Evolutionary conservation across 495 filamentous ascomycete genomes (phyloP), one percentile per base, ranked within the genome.

Genomic region (Penicillium bovifimosum): DNA sequence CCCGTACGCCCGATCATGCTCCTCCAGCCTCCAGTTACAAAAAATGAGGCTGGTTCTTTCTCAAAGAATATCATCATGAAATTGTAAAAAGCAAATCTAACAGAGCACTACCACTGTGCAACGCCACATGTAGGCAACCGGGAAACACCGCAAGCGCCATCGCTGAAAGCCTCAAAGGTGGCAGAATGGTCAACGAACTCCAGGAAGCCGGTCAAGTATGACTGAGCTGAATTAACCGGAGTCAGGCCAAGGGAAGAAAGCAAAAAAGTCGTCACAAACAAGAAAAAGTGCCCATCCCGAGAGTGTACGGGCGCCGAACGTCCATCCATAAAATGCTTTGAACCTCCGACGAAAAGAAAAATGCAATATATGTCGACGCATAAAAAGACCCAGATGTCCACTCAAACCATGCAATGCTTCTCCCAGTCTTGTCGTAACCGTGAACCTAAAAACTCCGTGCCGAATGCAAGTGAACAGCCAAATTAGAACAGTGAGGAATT

Each of bases 111-210:
- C 52, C 54, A 38, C 40, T 49, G 33, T 53, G 56, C 54, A 67
- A 68, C 58, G 57, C 63, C 63, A 31, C 35, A 56, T 58, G 43
- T 43, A 50, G 52, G 54, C 56, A 53, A 63, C 55, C 55, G 28
- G 24, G 43, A 53, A 71, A 74, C 62, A 67, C 68, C 69, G 64
- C 62, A 48, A 66, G 69, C 71, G 69, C 69, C 68, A 52, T 55
- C 55, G 70, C 62, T 72, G 58, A 55, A 54, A 69, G 61, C 54
- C 50, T 55, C 29, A 29, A 56, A 56, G 43, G 39, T 52, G 52
- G 28, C 11, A 42, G 35, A 44, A 26, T 46, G 45, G 20, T 32
- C 38, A 38, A 33, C 35, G 18, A 26, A 42, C 29, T 38, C 29
- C n/a, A 43, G 28, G 36, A 3, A 40, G 29, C 42, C 33, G 24